Evolutionary conservation across 345 rosid genomes (phyloP).

Genomic region (Hypericum perforatum): DNA sequence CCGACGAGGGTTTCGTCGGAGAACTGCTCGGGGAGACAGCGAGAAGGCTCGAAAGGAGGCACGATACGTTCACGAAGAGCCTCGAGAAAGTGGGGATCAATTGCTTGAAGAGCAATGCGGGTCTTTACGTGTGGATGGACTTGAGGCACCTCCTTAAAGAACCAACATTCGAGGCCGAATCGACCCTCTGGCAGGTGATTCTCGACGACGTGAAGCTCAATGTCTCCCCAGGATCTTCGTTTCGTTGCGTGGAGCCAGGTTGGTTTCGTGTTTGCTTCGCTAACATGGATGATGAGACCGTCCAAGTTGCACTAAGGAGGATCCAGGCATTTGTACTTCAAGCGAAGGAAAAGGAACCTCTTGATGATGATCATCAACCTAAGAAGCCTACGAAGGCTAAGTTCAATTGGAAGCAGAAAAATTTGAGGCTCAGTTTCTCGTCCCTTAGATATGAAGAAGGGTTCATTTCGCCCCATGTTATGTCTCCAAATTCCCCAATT

Average conservation of each 20-base stretch:
- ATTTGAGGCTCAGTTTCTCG: too few relatives aligned
- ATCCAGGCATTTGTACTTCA: slow-evolving; percentile 36
- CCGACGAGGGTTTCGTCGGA: slow-evolving; percentile 47
- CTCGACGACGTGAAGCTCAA: slow-evolving; percentile 62
- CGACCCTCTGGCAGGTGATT: slow-evolving; percentile 52
- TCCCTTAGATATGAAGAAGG: too few relatives aligned
- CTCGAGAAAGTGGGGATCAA: slow-evolving; percentile 41
- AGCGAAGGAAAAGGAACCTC: slow-evolving; percentile 11
- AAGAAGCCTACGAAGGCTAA: too few relatives aligned
- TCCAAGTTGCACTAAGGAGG: slow-evolving; percentile 46
- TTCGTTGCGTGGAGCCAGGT: slow-evolving; percentile 61
- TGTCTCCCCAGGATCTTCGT: slow-evolving; percentile 76
- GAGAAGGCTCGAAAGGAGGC: slow-evolving; percentile 40
- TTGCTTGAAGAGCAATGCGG: slow-evolving; percentile 49
- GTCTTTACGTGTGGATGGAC: slow-evolving; percentile 82
- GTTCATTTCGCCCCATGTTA: too few relatives aligned
- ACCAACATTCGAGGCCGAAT: slow-evolving; percentile 38
- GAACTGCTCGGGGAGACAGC: slow-evolving; percentile 43
- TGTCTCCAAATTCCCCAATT: too few relatives aligned
- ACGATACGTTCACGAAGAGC: slow-evolving; percentile 31
- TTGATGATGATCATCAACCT: too few relatives aligned
- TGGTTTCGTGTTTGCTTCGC: slow-evolving; percentile 94
- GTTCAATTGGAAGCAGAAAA: too few relatives aligned
- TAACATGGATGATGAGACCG: slow-evolving; percentile 58
- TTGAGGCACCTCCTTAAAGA: slow-evolving; percentile 44